These are phyloP conservation scores for Westerdykella ornata DNA, from an alignment of 2,329 filamentous ascomycete species.

Conservation along the genomic window DNA sequence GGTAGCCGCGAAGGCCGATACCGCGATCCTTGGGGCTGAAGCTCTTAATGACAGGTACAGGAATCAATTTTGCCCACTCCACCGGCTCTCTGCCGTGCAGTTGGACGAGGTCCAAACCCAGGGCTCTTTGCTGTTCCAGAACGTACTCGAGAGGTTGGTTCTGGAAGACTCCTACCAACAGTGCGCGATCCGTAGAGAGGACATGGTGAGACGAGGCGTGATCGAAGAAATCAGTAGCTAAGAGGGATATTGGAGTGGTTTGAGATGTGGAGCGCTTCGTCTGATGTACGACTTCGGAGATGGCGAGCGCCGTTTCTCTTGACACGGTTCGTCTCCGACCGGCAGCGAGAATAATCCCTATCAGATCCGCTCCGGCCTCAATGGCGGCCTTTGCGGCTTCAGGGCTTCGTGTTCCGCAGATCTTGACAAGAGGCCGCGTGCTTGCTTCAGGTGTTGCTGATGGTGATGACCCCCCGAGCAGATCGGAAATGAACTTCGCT, in stretches of 20 bases:
- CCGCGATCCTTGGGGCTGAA: slow-evolving; percentile 74
- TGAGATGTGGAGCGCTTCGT: slow-evolving; percentile 33
- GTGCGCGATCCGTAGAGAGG: slow-evolving; percentile 53
- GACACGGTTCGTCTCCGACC: slow-evolving; percentile 73
- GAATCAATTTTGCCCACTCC: slow-evolving; percentile 84
- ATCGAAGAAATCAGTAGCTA: slow-evolving; percentile 65
- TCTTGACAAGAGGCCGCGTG: slow-evolving; percentile 64
- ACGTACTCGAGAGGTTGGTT: slow-evolving; percentile 82
- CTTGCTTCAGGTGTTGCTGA: slow-evolving; percentile 7
- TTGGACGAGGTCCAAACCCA: slow-evolving; percentile 82
- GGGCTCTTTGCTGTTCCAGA: slow-evolving; percentile 65
- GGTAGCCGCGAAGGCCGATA: slow-evolving; percentile 68
- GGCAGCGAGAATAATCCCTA: slow-evolving; percentile 87
- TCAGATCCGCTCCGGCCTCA: slow-evolving; percentile 79
- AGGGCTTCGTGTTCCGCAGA: slow-evolving; percentile 81
- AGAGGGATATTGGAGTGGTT: slow-evolving; percentile 7
- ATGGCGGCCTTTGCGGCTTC: slow-evolving; percentile 76
- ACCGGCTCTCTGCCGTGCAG: slow-evolving; percentile 87
- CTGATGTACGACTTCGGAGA: slow-evolving; percentile 69
- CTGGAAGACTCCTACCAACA: slow-evolving; percentile 89
- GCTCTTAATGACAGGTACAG: slow-evolving; percentile 81
- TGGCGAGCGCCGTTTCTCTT: slow-evolving; percentile 69
- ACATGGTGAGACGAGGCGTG: slow-evolving; percentile 45
- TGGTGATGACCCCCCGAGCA: slow-evolving; percentile 57
- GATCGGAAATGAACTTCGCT: slow-evolving; percentile 70